Conservation (phyloP, 768 basidiomycete genomes). For the Pisolithus albus region DNA sequence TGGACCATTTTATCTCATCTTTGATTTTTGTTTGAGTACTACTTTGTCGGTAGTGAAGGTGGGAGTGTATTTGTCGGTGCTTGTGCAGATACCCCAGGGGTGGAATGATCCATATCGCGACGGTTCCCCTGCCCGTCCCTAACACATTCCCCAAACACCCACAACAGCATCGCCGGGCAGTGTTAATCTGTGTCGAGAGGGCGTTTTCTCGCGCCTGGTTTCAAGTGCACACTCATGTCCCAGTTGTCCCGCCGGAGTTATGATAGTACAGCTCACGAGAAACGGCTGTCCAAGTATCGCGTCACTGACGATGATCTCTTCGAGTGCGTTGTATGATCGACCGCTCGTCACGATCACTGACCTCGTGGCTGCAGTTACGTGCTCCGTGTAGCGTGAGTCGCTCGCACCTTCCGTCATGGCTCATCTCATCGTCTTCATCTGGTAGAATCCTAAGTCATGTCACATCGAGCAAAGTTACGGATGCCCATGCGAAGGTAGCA, state of each 20-base stretch:
- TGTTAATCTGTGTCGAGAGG: constrained; percentile 5
- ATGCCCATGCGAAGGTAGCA: constrained; percentile 22
- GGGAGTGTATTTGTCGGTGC: constrained; percentile 14
- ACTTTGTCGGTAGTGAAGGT: too few relatives aligned
- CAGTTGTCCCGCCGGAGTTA: constrained; percentile 70
- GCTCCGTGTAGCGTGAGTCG: constrained; percentile 74
- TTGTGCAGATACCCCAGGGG: constrained; percentile 4
- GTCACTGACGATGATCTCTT: constrained; percentile 83
- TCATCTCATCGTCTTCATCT: constrained; percentile 8
- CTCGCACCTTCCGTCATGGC: not conserved
- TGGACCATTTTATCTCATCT: too few relatives aligned
- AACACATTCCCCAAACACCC: too few relatives aligned
- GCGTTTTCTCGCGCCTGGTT: not conserved
- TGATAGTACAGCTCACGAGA: constrained; percentile 62
- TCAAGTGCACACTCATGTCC: constrained; percentile 12
- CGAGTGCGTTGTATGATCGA: constrained; percentile 46
- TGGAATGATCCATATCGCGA: not conserved
- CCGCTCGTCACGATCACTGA: constrained; percentile 1
- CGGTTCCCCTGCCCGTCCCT: not conserved
- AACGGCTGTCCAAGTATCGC: constrained; percentile 66
- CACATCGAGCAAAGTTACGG: constrained; percentile 49
- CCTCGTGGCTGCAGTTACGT: constrained; percentile 50
- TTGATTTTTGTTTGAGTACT: too few relatives aligned
- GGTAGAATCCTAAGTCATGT: constrained; percentile 67
- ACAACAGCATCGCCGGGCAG: not conserved